Base-by-base conservation (phyloP, 257 asterid genomes). In the Apocynum venetum region DNA sequence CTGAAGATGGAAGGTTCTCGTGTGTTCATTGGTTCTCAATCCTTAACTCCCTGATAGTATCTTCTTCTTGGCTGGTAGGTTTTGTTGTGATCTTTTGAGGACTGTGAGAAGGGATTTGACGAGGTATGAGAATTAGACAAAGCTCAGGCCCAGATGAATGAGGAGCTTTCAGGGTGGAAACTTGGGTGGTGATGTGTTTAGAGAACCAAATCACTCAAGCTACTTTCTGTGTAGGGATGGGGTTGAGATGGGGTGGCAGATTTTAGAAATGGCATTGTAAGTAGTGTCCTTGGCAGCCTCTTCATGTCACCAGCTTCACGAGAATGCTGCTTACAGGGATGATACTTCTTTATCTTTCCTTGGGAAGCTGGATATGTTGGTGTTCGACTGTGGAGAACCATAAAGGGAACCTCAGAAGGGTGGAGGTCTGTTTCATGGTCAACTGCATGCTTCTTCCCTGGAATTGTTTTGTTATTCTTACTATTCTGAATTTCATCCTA, bases 301-400 rank as follows among this genome's bases (percentile, higher is more conserved):
- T 92, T 90, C 83, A 88, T 92, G 95, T 92, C 97, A 25, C 97
- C 97, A 71, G 97, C 96, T 76, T 92, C 96, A 41, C 89, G 97
- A 63, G 97, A 52, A 90, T 89, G 97, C 88, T 92, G 57, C 84
- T 92, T 63, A 90, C 97, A 0, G 96, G 97, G 56, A 92, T 92
- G 97, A 90, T 90, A 81, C 76, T 91, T 86, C 91, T 90, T 52
- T 92, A 92, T 91, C 95, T 92, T 47, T 89, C 88, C 83, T 90
- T 89, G 19, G 96, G 97, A 76, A 56, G 89, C 96, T 80, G 97
- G 97, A 68, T 92, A 91, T 60, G 88, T 78, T 70, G 86, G 92
- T 63, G 93, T 86, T 47, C 86, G 97, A 14, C 61, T 90, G 82
- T 92, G 97, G 96, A 83, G 82, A 46, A 88, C 93, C n/a, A 81